phyloP scores from a whole-genome alignment of 148 eudicot species.

The Pouteria glomerata region DNA sequence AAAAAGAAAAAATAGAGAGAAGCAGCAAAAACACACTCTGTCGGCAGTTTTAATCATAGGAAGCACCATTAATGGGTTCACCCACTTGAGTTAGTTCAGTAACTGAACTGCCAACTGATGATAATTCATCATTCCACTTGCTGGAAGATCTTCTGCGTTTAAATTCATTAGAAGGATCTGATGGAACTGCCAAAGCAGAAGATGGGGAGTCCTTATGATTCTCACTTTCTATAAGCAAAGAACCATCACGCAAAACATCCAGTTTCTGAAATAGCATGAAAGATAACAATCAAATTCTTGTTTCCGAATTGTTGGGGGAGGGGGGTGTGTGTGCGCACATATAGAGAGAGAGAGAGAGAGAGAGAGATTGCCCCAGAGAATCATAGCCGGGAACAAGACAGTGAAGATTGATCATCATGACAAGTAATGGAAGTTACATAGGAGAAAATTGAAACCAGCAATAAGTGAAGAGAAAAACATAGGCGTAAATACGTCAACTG shows the following conservation, averaged over 20 bases:
- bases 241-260: constrained; percentile 34
- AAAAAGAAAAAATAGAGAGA: background rate
- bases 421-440: background rate
- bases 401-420: background rate
- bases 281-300: background rate
- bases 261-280: constrained; percentile 40
- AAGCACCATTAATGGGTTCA: constrained; percentile 42
- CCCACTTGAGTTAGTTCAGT: constrained; percentile 68
- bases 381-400: background rate
- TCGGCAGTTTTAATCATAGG: constrained; percentile 37
- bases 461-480: background rate
- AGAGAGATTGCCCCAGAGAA: too few species aligned
- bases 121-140: constrained; percentile 62
- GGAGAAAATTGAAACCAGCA: background rate
- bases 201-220: constrained; percentile 47
- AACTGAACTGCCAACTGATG: constrained; percentile 59
- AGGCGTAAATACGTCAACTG: background rate
- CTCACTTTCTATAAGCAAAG: constrained; percentile 43
- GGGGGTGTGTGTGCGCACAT: too few species aligned
- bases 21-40: constrained; percentile 34
- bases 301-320: too few species aligned
- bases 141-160: constrained; percentile 57
- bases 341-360: too few species aligned
- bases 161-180: constrained; percentile 40
- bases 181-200: constrained; percentile 29